phyloP scores from a whole-genome alignment of 768 basidiomycete species.

The Clitopilus passeckerianus region DNA sequence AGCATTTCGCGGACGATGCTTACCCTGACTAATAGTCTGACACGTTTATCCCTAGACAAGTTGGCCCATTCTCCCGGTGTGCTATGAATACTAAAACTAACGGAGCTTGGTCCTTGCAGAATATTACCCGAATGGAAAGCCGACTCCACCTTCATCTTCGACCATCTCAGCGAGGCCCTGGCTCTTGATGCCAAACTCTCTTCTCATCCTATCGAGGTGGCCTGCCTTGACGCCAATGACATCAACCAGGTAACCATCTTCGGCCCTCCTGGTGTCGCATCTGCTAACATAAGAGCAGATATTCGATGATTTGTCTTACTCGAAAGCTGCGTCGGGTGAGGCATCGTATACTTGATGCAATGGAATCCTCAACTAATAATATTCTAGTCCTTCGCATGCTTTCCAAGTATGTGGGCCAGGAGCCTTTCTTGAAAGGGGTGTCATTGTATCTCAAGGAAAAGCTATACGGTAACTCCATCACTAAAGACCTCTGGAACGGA shows the following conservation, averaged over 20 bases:
- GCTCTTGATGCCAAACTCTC: conserved; percentile 79
- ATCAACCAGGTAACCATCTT: conserved; percentile 58
- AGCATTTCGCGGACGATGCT: background rate
- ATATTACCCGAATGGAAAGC: conserved; percentile 86
- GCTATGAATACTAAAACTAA: background rate
- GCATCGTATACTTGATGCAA: background rate
- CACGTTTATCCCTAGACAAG: conserved; percentile 41
- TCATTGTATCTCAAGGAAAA: conserved; percentile 89
- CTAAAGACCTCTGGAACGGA: conserved; percentile 84
- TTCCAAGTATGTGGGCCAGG: conserved; percentile 85
- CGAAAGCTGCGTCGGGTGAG: conserved; percentile 74
- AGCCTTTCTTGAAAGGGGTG: conserved; percentile 81
- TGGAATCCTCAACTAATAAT: background rate
- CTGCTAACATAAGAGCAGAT: conserved; percentile 43
- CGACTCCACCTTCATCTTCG: conserved; percentile 73
- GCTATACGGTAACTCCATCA: conserved; percentile 80
- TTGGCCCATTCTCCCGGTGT: conserved; percentile 17
- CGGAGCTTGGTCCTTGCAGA: conserved; percentile 24
- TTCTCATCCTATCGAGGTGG: conserved; percentile 91
- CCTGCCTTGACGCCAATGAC: conserved; percentile 79
- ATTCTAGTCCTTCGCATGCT: conserved; percentile 87
- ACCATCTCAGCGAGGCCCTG: conserved; percentile 70
- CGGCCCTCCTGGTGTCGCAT: background rate
- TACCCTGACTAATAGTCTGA: background rate
- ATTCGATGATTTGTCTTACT: conserved; percentile 85